Percentiles rank a stretch among this genome's conserved stretches.
These are phyloP conservation scores for Kwoniella heveanensis DNA, from an alignment of 768 basidiomycete genomes.

Conservation along the genomic window DNA sequence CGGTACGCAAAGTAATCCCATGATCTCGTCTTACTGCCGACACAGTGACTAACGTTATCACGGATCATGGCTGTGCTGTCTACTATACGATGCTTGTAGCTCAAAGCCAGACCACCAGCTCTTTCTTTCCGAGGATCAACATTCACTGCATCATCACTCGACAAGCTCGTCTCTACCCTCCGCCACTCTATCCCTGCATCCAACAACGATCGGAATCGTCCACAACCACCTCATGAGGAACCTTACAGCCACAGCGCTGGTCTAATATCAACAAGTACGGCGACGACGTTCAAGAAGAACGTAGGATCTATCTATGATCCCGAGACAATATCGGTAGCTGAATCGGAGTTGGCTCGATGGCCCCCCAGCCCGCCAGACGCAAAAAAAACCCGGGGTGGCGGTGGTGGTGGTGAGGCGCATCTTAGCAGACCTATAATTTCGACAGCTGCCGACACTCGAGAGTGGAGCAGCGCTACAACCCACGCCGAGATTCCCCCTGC, in stretches of 20 bases:
- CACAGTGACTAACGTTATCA: too few relatives aligned
- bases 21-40: too few relatives aligned
- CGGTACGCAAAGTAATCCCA: too few relatives aligned
- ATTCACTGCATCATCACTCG: constrained; percentile 13
- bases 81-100: constrained; percentile 11
- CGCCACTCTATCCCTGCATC: background rate
- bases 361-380: constrained; percentile 10
- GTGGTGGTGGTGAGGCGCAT: too few relatives aligned
- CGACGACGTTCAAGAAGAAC: constrained; percentile 17
- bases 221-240: background rate
- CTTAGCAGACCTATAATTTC: too few relatives aligned
- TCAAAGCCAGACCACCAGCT: constrained; percentile 13
- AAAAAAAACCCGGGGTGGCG: background rate
- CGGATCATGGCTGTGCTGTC: too few relatives aligned
- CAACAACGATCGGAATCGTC: background rate
- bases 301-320: constrained; percentile 31
- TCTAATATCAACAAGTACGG: background rate
- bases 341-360: constrained; percentile 19
- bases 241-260: background rate
- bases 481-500: too few relatives aligned
- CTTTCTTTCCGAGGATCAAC: constrained; percentile 31
- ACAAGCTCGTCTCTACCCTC: constrained; percentile 9
- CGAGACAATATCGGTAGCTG: constrained; percentile 15
- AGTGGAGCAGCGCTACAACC: too few relatives aligned
- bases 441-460: too few relatives aligned